These are phyloP conservation scores for Erythrobasidium yunnanense DNA, from an alignment of 768 basidiomycete species.

Conservation along the genomic window DNA sequence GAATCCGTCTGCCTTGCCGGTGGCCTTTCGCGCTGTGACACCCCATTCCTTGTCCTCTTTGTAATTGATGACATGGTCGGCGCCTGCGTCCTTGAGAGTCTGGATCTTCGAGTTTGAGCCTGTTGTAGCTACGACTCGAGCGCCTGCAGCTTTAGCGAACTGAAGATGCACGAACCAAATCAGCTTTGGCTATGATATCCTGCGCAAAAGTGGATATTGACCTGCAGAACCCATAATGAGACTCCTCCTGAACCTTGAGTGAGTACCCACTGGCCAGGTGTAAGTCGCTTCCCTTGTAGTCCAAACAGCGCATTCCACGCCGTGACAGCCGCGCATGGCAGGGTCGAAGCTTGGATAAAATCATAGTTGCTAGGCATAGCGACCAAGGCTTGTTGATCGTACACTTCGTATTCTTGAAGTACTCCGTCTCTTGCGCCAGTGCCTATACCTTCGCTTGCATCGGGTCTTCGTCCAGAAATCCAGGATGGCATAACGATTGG, in stretches of 20 bases:
- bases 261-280: conserved; percentile 29
- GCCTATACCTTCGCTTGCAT: neutral
- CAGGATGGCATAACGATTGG: neutral
- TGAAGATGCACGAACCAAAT: conserved; percentile 49
- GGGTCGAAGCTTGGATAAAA: neutral
- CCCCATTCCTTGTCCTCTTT: conserved; percentile 53
- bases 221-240: conserved; percentile 30
- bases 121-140: conserved; percentile 57
- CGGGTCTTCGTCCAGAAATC: neutral
- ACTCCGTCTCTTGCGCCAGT: neutral
- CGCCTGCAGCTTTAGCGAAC: conserved; percentile 55
- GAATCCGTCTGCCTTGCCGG: conserved; percentile 25
- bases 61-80: conserved; percentile 54
- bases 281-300: neutral
- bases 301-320: conserved; percentile 2
- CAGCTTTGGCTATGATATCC: neutral
- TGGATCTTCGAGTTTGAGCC: conserved; percentile 53
- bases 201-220: neutral
- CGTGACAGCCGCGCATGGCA: neutral
- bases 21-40: conserved; percentile 43
- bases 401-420: neutral
- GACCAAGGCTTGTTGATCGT: neutral
- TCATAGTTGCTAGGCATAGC: neutral
- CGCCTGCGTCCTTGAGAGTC: conserved; percentile 44
- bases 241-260: conserved; percentile 37